Evolutionary conservation across 2,329 filamentous ascomycete genomes (phyloP).

Genomic region (Trichoderma polysporum): DNA sequence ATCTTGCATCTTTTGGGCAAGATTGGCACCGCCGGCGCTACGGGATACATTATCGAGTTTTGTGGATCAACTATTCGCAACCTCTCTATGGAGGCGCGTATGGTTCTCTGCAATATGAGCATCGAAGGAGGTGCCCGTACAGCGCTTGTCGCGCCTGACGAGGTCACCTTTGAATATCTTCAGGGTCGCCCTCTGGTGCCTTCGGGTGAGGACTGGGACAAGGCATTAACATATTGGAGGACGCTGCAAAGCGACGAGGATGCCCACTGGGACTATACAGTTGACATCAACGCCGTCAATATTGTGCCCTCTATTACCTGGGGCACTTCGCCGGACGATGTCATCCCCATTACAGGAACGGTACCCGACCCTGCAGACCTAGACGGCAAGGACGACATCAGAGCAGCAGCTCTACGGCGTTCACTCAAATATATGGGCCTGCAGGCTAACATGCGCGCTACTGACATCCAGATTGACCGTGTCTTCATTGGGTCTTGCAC

Average conservation of each 20-base stretch:
- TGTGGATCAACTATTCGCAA: constrained; percentile 88
- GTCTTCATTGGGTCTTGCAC: constrained; percentile 98
- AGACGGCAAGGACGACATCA: constrained; percentile 60
- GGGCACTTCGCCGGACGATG: constrained; percentile 95
- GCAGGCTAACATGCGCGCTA: constrained; percentile 78
- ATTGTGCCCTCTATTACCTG: constrained; percentile 91
- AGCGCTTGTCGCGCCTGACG: constrained; percentile 94
- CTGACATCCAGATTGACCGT: constrained; percentile 91
- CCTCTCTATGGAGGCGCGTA: constrained; percentile 93
- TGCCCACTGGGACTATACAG: constrained; percentile 84
- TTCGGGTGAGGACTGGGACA: constrained; percentile 84
- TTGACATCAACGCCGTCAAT: constrained; percentile 88
- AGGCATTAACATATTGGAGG: constrained; percentile 83
- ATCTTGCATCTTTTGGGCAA: constrained; percentile 88
- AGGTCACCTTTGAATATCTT: constrained; percentile 92
- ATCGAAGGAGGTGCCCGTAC: constrained; percentile 94
- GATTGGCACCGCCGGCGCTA: constrained; percentile 94
- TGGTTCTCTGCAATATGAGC: constrained; percentile 99
- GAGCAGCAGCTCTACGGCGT: constrained; percentile 75
- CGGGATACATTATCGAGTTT: constrained; percentile 93
- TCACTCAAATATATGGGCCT: constrained; percentile 97
- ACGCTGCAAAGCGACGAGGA: constrained; percentile 78
- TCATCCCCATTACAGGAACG: constrained; percentile 84
- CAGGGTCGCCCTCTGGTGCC: constrained; percentile 87
- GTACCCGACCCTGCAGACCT: constrained; percentile 91